Evolutionary conservation across 306 rosid species (phyloP), one percentile per base, ranked within the genome.

Genomic region (Boehmeria nivea): DNA sequence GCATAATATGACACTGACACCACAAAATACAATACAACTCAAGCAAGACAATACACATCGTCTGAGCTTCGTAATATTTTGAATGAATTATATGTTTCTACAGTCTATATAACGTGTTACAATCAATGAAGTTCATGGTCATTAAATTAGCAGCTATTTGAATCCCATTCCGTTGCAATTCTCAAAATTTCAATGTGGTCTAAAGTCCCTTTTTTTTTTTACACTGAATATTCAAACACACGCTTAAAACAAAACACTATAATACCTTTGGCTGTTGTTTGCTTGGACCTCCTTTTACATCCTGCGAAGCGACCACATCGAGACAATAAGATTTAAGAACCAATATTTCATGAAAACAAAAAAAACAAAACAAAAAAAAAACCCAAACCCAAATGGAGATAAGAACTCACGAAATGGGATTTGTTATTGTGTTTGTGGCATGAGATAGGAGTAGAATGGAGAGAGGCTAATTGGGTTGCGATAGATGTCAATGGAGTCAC

Each of bases 381-480:
- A 3, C 38, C 38, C 38, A 33, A 33, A 4, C 7, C 16, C 44
- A 16, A n/a, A 14, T 4, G 42, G 24, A 14, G 24, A 14, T 46
- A 36, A 34, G 56, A 43, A 52, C 91, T 78, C 51, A 89, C 97
- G 3, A 77, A 60, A 17, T 72, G 69, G 73, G 71, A 73, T 62
- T 80, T 82, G 68, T 28, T 68, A 28, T 65, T 82, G 81, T 72
- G 65, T 22, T 76, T 77, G 4, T 83, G 83, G 60, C 38, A 75
- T 3, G 60, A 72, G 71, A 60, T 49, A 0, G 97, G 78, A 38
- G 95, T 70, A 26, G 85, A 86, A 70, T 86, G 95, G 70, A 86
- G 83, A 1, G 73, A 67, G 4, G 83, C 70, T 13, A 71, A 63
- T 53, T 46, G 74, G 57, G 72, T 38, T 25, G 61, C 33, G 6